Percentiles rank a stretch among this genome's conserved stretches.
Evolutionary conservation across 768 basidiomycete genomes (phyloP).

Genomic region (Boletus rubropictus): DNA sequence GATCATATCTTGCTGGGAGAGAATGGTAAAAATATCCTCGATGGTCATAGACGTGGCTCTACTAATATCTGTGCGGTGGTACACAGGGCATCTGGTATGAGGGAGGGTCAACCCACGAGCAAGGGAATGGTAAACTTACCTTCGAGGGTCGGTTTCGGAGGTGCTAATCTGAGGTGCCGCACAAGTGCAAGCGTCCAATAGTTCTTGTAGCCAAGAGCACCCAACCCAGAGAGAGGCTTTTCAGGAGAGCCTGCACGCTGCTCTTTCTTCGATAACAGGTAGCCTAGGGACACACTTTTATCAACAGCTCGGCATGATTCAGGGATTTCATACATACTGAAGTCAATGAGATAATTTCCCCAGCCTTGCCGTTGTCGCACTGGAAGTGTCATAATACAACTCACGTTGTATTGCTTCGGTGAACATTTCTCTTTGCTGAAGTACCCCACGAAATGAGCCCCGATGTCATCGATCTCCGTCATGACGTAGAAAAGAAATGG

Average conservation of each 20-base stretch:
- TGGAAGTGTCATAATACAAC: slow-evolving; percentile 99
- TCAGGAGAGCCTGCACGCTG: slow-evolving; percentile 87
- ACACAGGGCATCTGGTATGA: slow-evolving; percentile 18
- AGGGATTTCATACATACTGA: slow-evolving; percentile 52
- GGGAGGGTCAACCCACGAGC: slow-evolving; percentile 10
- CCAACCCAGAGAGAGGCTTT: slow-evolving; percentile 89
- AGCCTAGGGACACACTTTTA: slow-evolving; percentile 53
- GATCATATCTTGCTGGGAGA: slow-evolving; percentile 74
- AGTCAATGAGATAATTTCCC: slow-evolving; percentile 96
- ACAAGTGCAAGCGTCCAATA: slow-evolving; percentile 92
- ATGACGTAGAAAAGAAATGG: slow-evolving; percentile 99
- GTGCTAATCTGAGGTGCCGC: slow-evolving; percentile 61
- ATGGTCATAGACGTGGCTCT: slow-evolving; percentile 82
- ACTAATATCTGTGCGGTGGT: slow-evolving; percentile 62
- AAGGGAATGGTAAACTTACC: slow-evolving; percentile 42
- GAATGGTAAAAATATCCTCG: slow-evolving; percentile 77
- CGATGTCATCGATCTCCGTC: slow-evolving; percentile 83
- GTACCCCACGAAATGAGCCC: slow-evolving; percentile 94
- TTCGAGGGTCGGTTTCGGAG: slow-evolving; percentile 63
- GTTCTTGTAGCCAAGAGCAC: slow-evolving; percentile 88
- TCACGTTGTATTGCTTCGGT: slow-evolving; percentile 93
- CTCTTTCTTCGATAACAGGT: slow-evolving; percentile 93
- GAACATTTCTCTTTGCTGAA: slow-evolving; percentile 99
- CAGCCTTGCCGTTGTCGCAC: slow-evolving; percentile 92
- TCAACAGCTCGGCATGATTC: slow-evolving; percentile 2